Percentiles rank a stretch among this genome's conserved stretches.
Conservation (phyloP, 495 filamentous ascomycete species). For the Aspergillus saccharolyticus region DNA sequence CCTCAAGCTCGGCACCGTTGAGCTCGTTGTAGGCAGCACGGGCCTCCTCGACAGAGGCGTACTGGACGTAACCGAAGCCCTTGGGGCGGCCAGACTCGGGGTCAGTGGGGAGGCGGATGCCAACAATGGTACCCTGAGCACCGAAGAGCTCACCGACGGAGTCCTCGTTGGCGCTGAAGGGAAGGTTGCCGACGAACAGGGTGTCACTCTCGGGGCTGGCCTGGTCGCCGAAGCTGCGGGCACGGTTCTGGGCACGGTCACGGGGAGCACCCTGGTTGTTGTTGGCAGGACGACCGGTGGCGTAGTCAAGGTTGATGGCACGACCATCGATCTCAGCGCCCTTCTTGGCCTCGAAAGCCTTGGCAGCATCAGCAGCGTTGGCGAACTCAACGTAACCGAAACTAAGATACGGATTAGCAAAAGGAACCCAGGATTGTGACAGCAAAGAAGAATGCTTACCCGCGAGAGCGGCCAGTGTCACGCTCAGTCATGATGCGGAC, state of each 20-base stretch:
- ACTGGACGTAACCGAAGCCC: slow-evolving; percentile 93
- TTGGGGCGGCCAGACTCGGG: slow-evolving; percentile 80
- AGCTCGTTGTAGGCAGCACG: slow-evolving; percentile 68
- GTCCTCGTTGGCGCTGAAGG: slow-evolving; percentile 78
- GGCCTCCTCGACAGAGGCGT: slow-evolving; percentile 78
- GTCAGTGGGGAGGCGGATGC: slow-evolving; percentile 87
- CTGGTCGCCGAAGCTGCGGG: slow-evolving; percentile 72
- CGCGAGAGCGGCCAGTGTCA: slow-evolving; percentile 77
- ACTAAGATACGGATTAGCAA: slow-evolving; percentile 35
- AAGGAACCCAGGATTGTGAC: neutral
- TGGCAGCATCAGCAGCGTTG: slow-evolving; percentile 60
- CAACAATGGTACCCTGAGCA: slow-evolving; percentile 61
- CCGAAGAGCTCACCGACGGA: slow-evolving; percentile 70
- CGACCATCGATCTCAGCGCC: slow-evolving; percentile 79
- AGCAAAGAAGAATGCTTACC: slow-evolving; percentile 43
- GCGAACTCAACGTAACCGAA: slow-evolving; percentile 96
- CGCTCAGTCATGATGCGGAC: slow-evolving; percentile 81
- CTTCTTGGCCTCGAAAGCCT: slow-evolving; percentile 77
- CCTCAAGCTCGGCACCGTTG: slow-evolving; percentile 69
- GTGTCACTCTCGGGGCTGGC: slow-evolving; percentile 75
- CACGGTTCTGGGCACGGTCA: slow-evolving; percentile 62
- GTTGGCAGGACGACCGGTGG: slow-evolving; percentile 56
- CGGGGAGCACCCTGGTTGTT: slow-evolving; percentile 41
- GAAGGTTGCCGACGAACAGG: slow-evolving; percentile 89
- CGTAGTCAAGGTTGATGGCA: slow-evolving; percentile 83